Evolutionary conservation across 1,139 yeast species (phyloP), one percentile per base, ranked within the genome.

Genomic region (Suhomyces ambrosiae): DNA sequence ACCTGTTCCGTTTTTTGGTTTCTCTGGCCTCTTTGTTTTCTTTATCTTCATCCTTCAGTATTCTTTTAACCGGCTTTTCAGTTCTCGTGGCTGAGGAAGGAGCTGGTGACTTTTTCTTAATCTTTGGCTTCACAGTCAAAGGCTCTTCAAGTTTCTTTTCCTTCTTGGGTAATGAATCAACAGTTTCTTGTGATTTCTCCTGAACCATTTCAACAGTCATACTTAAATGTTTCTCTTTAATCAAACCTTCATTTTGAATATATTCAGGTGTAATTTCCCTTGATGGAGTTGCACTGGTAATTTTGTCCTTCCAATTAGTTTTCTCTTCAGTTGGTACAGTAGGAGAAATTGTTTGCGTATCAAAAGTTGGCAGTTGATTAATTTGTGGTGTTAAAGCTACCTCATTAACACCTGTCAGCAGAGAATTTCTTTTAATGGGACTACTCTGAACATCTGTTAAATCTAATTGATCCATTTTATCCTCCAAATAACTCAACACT

Each of bases 401-500:
- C n/a, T 43, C 46, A 2, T 39, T 39, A 37, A 46, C 14, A 33
- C 38, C 38, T 16, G 46, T 29, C 26, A 41, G 21, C 19, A 40
- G 23, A 10, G 46, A 31, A 22, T 44, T 26, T 27, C 44, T 40
- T 38, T 44, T 52, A 35, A 44, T 38, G 1, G 65, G 63, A 40
- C 62, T 56, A 14, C 25, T 30, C 28, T 46, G 45, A 49, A 51
- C 61, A 21, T 63, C 68, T 10, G 58, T 53, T 40, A 68, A 58
- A 33, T 71, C 77, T 42, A 70, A 57, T 11, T 65, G 60, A 35
- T 71, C 76, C 57, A 71, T 71, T 50, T 66, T 70, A 49, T 71
- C 76, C 46, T 71, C 77, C 51, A 71, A 61, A 44, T 71, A 71
- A 48, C 69, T 63, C 46, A 72, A 59, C 2, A 69, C 76, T 3